phyloP scores from a whole-genome alignment of 805 yeast genomes.

The Candida ulmi region DNA sequence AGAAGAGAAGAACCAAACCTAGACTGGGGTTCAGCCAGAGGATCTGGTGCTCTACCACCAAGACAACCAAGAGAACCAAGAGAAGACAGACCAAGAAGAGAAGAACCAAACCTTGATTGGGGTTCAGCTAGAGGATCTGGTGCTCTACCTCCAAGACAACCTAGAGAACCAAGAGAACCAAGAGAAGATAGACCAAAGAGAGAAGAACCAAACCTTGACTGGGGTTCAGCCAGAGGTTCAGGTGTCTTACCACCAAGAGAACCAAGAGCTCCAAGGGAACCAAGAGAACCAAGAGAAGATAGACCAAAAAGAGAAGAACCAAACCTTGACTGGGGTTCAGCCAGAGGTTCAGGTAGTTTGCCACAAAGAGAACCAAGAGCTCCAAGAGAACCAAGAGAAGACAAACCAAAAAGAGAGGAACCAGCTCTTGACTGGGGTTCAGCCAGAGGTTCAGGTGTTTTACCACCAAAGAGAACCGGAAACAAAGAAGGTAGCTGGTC shows the following conservation, averaged over 20 bases:
- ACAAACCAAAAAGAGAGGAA: slow-evolving; percentile 28
- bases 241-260: slow-evolving; percentile 25
- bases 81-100: slow-evolving; percentile 33
- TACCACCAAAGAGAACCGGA: slow-evolving; percentile 24
- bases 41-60: slow-evolving; percentile 14
- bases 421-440: slow-evolving; percentile 44
- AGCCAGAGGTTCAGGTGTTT: slow-evolving; percentile 32
- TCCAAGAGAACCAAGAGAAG: slow-evolving; percentile 6
- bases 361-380: slow-evolving; percentile 24
- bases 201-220: slow-evolving; percentile 38
- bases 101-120: slow-evolving; percentile 62
- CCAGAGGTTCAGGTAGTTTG: slow-evolving; percentile 30
- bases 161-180: slow-evolving; percentile 24
- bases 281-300: slow-evolving; percentile 14
- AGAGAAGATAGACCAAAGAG: slow-evolving; percentile 23
- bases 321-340: slow-evolving; percentile 44
- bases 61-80: slow-evolving; percentile 21
- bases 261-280: slow-evolving; percentile 15
- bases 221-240: slow-evolving; percentile 36
- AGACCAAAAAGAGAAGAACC: slow-evolving; percentile 33
- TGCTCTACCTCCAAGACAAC: slow-evolving; percentile 20
- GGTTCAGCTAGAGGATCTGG: slow-evolving; percentile 32
- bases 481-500: slow-evolving; percentile 20
- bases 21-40: slow-evolving; percentile 52
- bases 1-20: slow-evolving; percentile 50